Evolutionary conservation across 2,329 filamentous ascomycete species (phyloP).

Genomic region (Fusarium aywerte): DNA sequence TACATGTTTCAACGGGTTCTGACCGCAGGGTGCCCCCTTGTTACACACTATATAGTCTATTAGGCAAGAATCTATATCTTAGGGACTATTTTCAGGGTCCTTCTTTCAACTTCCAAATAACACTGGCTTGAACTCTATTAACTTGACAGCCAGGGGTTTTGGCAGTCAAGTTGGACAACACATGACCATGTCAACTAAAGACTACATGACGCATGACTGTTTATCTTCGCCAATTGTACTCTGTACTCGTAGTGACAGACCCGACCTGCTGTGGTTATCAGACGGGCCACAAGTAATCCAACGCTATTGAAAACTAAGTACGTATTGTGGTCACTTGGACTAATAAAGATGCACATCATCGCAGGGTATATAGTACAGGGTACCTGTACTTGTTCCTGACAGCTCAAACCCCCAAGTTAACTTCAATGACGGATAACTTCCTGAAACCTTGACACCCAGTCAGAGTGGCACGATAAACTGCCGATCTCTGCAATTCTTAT

Average conservation of each 20-base stretch:
- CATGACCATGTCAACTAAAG: background rate
- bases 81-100: slow-evolving; percentile 20
- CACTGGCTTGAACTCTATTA: slow-evolving; percentile 12
- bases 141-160: background rate
- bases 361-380: background rate
- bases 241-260: background rate
- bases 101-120: background rate
- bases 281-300: background rate
- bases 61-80: background rate
- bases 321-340: background rate
- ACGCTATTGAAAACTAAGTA: slow-evolving; percentile 1
- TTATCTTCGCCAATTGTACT: no score
- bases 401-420: background rate
- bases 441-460: slow-evolving; percentile 3
- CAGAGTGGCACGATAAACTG: slow-evolving; percentile 6
- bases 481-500: slow-evolving; percentile 16
- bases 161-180: background rate
- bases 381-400: background rate
- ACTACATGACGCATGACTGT: background rate
- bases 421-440: background rate
- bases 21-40: slow-evolving; percentile 11
- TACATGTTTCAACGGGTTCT: background rate
- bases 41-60: background rate
- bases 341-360: slow-evolving; percentile 1
- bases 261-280: background rate